These are phyloP conservation scores for Ascochyta koolunga DNA, from an alignment of 2,329 filamentous ascomycete species.

Conservation along the genomic window DNA sequence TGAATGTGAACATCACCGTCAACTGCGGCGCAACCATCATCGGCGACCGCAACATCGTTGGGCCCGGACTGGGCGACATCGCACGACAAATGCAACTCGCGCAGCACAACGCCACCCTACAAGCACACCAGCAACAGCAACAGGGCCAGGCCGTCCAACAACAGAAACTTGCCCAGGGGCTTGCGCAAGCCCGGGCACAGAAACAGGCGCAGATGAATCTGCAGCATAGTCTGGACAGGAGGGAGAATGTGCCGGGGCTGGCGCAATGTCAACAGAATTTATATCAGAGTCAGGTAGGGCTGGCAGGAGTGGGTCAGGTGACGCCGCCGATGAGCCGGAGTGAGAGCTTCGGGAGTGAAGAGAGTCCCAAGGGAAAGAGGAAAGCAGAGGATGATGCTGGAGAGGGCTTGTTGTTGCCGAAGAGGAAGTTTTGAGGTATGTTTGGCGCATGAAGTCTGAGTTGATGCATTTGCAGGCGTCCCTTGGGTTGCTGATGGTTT, in stretches of 20 bases:
- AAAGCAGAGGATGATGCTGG: constrained; percentile 27
- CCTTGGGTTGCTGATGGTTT: neutral
- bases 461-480: constrained; percentile 8
- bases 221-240: constrained; percentile 11
- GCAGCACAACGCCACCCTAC: constrained; percentile 28
- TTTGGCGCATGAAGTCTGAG: neutral
- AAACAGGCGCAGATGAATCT: constrained; percentile 15
- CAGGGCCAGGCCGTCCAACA: constrained; percentile 13
- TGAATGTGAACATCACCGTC: constrained; percentile 40
- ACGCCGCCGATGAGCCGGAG: constrained; percentile 42
- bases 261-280: constrained; percentile 18
- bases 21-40: constrained; percentile 45
- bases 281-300: constrained; percentile 20
- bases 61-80: constrained; percentile 42
- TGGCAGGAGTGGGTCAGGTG: constrained; percentile 8
- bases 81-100: constrained; percentile 41
- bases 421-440: constrained; percentile 25
- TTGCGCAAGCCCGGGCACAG: constrained; percentile 9
- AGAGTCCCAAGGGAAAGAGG: constrained; percentile 28
- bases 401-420: constrained; percentile 18
- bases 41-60: constrained; percentile 45
- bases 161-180: constrained; percentile 14
- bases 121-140: constrained; percentile 23
- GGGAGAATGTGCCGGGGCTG: constrained; percentile 9
- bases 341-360: constrained; percentile 31